Conservation (phyloP, 140 eudicot species). For the Bidens hawaiensis region DNA sequence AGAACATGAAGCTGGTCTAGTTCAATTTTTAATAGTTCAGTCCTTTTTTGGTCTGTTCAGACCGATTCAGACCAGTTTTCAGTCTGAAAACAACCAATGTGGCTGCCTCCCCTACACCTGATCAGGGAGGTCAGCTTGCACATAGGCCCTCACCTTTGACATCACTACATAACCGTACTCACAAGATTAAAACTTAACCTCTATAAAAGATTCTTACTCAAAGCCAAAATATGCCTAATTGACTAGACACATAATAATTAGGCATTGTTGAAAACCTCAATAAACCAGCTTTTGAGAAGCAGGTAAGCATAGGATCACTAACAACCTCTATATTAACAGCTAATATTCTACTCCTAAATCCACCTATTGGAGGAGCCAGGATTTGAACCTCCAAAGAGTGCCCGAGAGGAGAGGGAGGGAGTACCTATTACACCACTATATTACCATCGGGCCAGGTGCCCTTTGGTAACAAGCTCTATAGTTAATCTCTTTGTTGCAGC, state of each 20-base stretch:
- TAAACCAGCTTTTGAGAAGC: neutral
- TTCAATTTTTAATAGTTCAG: neutral
- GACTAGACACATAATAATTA: constrained; percentile 2
- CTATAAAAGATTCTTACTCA: neutral
- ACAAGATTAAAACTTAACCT: neutral
- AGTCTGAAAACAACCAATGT: neutral
- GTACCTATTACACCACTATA: too few relatives aligned
- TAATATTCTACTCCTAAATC: too few relatives aligned
- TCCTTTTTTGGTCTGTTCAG: neutral
- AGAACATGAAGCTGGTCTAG: neutral
- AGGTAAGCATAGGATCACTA: too few relatives aligned
- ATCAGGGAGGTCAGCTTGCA: neutral
- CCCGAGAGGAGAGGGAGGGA: too few relatives aligned
- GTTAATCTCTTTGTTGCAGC: constrained; percentile 1
- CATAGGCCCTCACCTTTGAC: neutral
- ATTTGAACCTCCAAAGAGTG: too few relatives aligned
- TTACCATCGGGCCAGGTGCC: too few relatives aligned
- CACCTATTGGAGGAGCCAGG: too few relatives aligned
- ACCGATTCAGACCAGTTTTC: neutral
- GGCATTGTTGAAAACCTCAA: neutral
- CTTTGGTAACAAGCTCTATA: neutral
- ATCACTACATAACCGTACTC: neutral
- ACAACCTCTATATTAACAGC: too few relatives aligned
- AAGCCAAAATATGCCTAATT: neutral
- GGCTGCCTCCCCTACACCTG: neutral